These are phyloP conservation scores for Solanum virginianum DNA, from an alignment of 257 asterid species.

Conservation along the genomic window DNA sequence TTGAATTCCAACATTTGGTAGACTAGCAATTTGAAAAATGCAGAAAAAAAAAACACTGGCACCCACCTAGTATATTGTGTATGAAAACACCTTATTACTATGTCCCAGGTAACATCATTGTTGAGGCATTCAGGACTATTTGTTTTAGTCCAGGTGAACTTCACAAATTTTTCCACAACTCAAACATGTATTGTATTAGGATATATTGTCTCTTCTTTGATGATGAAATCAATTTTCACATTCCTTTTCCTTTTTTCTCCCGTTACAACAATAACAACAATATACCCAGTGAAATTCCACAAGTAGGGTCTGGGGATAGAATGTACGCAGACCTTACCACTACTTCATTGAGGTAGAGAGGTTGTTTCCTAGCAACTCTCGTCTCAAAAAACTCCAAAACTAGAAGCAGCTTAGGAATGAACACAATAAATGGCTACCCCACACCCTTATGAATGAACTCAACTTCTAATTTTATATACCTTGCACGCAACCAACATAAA, in stretches of 20 bases:
- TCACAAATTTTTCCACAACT: neutral
- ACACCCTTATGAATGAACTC: neutral
- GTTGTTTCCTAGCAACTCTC: too few relatives aligned
- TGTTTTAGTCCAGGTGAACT: neutral
- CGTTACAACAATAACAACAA: too few relatives aligned
- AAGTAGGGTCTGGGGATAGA: too few relatives aligned
- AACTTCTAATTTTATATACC: neutral
- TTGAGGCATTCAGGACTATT: neutral
- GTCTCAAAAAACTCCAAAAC: too few relatives aligned
- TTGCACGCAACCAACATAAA: neutral
- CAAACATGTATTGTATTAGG: neutral
- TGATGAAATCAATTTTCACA: neutral
- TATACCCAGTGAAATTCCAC: too few relatives aligned
- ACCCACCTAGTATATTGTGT: neutral
- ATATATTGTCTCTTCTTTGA: neutral
- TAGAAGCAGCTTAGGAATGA: too few relatives aligned
- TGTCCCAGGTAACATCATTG: neutral
- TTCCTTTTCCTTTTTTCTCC: neutral
- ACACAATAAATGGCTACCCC: too few relatives aligned
- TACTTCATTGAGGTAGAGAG: too few relatives aligned
- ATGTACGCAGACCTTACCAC: too few relatives aligned
- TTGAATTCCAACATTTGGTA: neutral
- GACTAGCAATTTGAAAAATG: neutral
- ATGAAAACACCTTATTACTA: neutral
- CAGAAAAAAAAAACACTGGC: neutral